Conservation (phyloP, 345 rosid genomes). For the Odontarrhena argentea region DNA sequence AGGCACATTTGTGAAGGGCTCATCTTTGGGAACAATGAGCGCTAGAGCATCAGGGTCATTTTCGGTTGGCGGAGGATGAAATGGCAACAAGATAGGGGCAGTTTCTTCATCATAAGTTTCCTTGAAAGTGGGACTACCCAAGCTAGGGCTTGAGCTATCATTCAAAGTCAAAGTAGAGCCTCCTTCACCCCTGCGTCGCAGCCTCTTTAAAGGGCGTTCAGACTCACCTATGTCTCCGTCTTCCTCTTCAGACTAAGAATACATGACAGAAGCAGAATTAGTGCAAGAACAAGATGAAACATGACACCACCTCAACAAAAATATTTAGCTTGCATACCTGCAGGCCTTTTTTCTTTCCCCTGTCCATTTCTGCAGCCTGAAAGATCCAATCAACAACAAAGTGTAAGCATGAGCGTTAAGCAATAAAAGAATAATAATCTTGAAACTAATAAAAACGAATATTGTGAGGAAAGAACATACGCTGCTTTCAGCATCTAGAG, state of each 20-base stretch:
- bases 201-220: slow-evolving; percentile 71
- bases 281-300: slow-evolving; percentile 17
- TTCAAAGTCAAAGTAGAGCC: slow-evolving; percentile 42
- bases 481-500: slow-evolving; percentile 19
- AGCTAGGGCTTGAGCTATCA: slow-evolving; percentile 30
- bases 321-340: slow-evolving; percentile 43
- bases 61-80: slow-evolving; percentile 17
- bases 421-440: not conserved
- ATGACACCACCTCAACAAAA: slow-evolving; percentile 9
- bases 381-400: slow-evolving; percentile 24
- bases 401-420: not conserved
- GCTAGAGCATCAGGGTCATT: slow-evolving; percentile 14
- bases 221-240: slow-evolving; percentile 45
- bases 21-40: slow-evolving; percentile 24
- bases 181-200: slow-evolving; percentile 58
- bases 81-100: slow-evolving; percentile 22
- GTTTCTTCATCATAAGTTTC: slow-evolving; percentile 37
- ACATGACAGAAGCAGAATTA: slow-evolving; percentile 21
- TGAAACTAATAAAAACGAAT: not conserved
- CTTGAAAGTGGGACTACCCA: slow-evolving; percentile 36
- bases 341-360: slow-evolving; percentile 35
- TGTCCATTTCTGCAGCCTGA: slow-evolving; percentile 48
- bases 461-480: slow-evolving; percentile 31
- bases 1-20: slow-evolving; percentile 28
- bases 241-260: slow-evolving; percentile 26